Conservation (phyloP, 768 basidiomycete genomes). For the Boletus rubropictus region DNA sequence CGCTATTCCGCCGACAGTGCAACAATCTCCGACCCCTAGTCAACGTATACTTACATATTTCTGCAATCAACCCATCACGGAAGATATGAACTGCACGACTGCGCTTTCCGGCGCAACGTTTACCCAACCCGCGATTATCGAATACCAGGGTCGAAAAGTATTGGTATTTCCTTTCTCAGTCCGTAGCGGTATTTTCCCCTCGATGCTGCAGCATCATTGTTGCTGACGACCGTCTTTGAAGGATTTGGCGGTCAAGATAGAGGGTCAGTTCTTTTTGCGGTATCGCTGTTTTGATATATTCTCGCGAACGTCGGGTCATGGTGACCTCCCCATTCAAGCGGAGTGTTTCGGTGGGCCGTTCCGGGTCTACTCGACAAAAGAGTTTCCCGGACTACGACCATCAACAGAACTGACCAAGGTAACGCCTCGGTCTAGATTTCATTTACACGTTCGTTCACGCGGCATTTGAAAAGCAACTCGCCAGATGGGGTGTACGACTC, state of each 20-base stretch:
- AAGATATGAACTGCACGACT: constrained; percentile 41
- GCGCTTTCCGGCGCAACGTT: constrained; percentile 61
- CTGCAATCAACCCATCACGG: constrained; percentile 38
- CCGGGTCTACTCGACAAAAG: constrained; percentile 66
- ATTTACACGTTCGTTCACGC: not conserved
- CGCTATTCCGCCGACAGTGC: constrained; percentile 1
- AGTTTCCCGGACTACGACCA: constrained; percentile 64
- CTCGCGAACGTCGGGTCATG: constrained; percentile 29
- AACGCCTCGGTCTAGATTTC: not conserved
- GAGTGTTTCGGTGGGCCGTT: constrained; percentile 64
- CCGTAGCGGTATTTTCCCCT: constrained; percentile 15
- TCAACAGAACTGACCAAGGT: constrained; percentile 69
- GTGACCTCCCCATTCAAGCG: constrained; percentile 45
- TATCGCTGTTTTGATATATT: constrained; percentile 66
- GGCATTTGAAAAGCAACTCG: constrained; percentile 26
- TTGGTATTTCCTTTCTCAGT: constrained; percentile 65
- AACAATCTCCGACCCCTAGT: constrained; percentile 8
- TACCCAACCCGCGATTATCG: constrained; percentile 48
- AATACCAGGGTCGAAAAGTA: constrained; percentile 47
- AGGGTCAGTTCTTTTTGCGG: constrained; percentile 64
- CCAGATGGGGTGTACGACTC: constrained; percentile 31
- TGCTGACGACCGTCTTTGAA: constrained; percentile 21
- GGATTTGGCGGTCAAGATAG: constrained; percentile 64
- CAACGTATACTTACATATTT: constrained; percentile 42
- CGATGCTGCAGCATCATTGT: not conserved